Evolutionary conservation across 768 basidiomycete genomes (phyloP), one percentile per base, ranked within the genome.

Genomic region (Rhizopogon roseolus): DNA sequence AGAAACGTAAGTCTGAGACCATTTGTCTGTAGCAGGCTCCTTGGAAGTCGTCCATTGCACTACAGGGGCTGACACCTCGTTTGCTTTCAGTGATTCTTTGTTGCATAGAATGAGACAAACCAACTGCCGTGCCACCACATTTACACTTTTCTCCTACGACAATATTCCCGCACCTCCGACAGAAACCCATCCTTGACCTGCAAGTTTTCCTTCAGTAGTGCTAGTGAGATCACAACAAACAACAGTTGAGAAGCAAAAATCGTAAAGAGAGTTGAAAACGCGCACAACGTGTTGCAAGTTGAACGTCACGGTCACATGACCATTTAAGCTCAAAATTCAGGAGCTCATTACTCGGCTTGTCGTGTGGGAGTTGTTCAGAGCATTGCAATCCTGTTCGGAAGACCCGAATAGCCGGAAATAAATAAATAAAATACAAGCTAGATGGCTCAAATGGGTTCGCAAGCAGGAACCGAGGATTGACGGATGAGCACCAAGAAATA

Each of bases 161-260:
- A 54, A 93, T 90, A 57, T 92, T 87, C 54, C 90, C 91, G 64
- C 90, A 93, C 65, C 88, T 77, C 55, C 88, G 80, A 73, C 91
- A 93, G 63, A 93, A 93, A 22, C 86, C 87, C 90, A 93, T 93
- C 27, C 22, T 46, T 41, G 27, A 46, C 28, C 40, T 52, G 10
- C 32, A 2, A 46, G 6, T 9, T 28, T 27, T 14, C 16, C 7
- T 50, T 29, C 19, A 42, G 41, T 32, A 22, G n/a, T 37, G 25
- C 36, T 32, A 22, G n/a, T 37, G 25, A 44, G 42, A n/a, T 57
- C 37, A 14, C 32, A 19, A 49, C 50, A n/a, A 41, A 41, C n/a
- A 22, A 6, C 40, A 25, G 46, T 48, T 29, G 29, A 52, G 22
- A 11, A 8, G 42, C 25, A 51, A 29, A 32, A 49, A 28, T 34